phyloP scores from a whole-genome alignment of 2,329 filamentous ascomycete genomes.

The Pseudogymnoascus verrucosus region DNA sequence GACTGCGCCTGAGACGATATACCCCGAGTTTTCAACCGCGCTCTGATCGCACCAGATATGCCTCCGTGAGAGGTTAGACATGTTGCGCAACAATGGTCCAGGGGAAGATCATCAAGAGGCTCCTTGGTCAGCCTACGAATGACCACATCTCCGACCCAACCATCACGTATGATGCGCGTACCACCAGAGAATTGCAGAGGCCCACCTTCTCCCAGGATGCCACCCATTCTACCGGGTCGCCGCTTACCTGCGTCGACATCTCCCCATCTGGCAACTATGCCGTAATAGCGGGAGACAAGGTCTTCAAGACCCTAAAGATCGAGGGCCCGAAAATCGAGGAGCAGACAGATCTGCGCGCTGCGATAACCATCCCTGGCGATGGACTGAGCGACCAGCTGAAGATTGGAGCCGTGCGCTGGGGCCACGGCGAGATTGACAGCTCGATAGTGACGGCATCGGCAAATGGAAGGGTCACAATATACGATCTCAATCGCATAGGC shows the following conservation, averaged over 20 bases:
- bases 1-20: neutral
- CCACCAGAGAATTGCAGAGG: neutral
- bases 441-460: conserved; percentile 56
- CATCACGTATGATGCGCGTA: conserved; percentile 8
- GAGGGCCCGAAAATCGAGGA: conserved; percentile 46
- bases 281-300: conserved; percentile 50
- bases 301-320: conserved; percentile 49
- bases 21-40: neutral
- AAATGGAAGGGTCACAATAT: conserved; percentile 57
- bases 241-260: conserved; percentile 50
- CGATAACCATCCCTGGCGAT: conserved; percentile 43
- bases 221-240: conserved; percentile 41
- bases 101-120: conserved; percentile 12
- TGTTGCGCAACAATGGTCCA: conserved; percentile 12
- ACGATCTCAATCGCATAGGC: conserved; percentile 46
- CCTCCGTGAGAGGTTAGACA: conserved; percentile 7
- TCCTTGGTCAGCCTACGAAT: conserved; percentile 12
- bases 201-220: conserved; percentile 49
- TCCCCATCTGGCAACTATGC: conserved; percentile 48
- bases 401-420: conserved; percentile 55
- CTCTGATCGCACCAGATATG: neutral
- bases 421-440: conserved; percentile 37
- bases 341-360: conserved; percentile 48
- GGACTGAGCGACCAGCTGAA: conserved; percentile 50
- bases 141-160: conserved; percentile 8